These are phyloP conservation scores for Wallacemonas collosoma DNA, from an alignment of 208 protist species.

Conservation along the genomic window DNA sequence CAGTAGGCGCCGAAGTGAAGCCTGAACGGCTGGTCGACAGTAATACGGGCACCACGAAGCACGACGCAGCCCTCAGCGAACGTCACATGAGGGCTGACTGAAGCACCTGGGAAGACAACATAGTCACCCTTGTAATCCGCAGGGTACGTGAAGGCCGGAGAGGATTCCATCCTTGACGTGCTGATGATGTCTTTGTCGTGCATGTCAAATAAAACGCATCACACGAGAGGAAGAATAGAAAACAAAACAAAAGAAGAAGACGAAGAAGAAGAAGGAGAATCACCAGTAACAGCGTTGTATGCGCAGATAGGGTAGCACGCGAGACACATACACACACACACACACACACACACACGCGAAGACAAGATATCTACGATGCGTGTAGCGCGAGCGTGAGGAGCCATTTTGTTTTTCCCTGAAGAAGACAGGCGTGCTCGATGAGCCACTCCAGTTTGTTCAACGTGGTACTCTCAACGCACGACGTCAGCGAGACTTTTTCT, in stretches of 20 bases:
- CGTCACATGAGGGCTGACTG: conserved; percentile 31
- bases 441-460: no score
- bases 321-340: not conserved
- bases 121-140: conserved; percentile 10
- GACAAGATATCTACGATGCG: not conserved
- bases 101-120: conserved; percentile 7
- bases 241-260: no score
- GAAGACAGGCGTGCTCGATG: no score
- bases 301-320: not conserved
- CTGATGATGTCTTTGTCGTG: no score
- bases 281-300: no score
- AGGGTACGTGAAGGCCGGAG: conserved; percentile 5
- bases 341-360: conserved; percentile 1
- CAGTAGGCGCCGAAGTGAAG: conserved; percentile 43
- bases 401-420: no score
- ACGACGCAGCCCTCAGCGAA: conserved; percentile 61
- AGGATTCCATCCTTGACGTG: not conserved
- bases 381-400: no score
- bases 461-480: no score
- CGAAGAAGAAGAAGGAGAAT: no score
- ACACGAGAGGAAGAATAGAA: no score
- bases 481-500: no score
- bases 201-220: no score
- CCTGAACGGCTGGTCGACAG: conserved; percentile 15
- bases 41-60: conserved; percentile 44